Evolutionary conservation across 78 protist genomes (phyloP).

Genomic region (Dictyostelium purpureum): DNA sequence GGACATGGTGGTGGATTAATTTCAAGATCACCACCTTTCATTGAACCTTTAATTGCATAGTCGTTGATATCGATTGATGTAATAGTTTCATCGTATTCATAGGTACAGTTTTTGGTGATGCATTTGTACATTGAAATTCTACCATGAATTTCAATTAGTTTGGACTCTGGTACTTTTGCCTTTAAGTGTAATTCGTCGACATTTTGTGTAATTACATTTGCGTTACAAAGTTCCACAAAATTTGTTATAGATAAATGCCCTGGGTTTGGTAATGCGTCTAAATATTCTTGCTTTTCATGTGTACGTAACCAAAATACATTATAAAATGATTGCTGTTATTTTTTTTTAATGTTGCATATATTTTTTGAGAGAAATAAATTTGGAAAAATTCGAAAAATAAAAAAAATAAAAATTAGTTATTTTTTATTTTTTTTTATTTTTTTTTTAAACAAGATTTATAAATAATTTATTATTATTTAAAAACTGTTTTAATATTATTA

Average conservation of each 20-base stretch:
- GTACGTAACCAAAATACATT: no score
- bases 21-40: conserved; percentile 37
- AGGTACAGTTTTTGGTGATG: conserved; percentile 37
- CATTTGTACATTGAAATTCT: conserved; percentile 76
- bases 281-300: conserved; percentile 71
- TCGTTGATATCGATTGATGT: conserved; percentile 18
- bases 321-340: neutral
- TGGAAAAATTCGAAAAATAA: no score
- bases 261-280: conserved; percentile 63
- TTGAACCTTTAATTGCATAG: conserved; percentile 30
- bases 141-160: conserved; percentile 72
- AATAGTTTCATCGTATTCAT: conserved; percentile 28
- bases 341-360: neutral
- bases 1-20: conserved; percentile 68
- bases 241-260: conserved; percentile 68
- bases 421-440: neutral
- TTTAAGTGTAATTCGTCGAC: conserved; percentile 57
- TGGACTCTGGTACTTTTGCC: conserved; percentile 22
- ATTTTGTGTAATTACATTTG: conserved; percentile 67
- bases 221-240: conserved; percentile 29
- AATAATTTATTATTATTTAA: no score
- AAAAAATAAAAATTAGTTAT: neutral
- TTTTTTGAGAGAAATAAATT: no score
- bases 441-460: neutral
- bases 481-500: no score